phyloP scores from a whole-genome alignment of 2,329 filamentous ascomycete species.

The Calonectria naviculata region DNA sequence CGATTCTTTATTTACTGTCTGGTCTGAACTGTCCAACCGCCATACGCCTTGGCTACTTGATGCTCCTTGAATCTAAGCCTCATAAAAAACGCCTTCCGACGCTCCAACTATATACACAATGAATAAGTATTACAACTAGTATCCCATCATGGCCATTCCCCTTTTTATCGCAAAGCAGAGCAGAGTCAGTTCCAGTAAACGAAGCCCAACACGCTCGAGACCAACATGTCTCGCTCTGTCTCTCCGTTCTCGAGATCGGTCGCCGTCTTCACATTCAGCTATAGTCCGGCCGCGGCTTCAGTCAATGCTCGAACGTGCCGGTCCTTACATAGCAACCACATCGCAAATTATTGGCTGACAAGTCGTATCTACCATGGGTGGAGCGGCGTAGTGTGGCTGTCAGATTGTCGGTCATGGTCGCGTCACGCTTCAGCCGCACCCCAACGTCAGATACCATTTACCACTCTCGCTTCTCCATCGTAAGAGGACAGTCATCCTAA shows the following conservation, averaged over 20 bases:
- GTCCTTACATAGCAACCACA: neutral
- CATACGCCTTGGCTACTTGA: slow-evolving; percentile 29
- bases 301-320: neutral
- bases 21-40: slow-evolving; percentile 36
- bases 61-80: slow-evolving; percentile 33
- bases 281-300: neutral
- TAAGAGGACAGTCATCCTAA: slow-evolving; percentile 86
- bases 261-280: neutral
- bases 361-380: neutral
- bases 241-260: neutral
- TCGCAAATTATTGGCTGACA: neutral
- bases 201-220: slow-evolving; percentile 5
- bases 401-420: slow-evolving; percentile 5
- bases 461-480: slow-evolving; percentile 70
- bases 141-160: slow-evolving; percentile 22
- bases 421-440: slow-evolving; percentile 19
- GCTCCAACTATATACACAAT: slow-evolving; percentile 40
- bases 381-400: neutral
- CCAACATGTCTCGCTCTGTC: neutral
- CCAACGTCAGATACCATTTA: slow-evolving; percentile 39
- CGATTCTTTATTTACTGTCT: slow-evolving; percentile 30
- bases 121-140: slow-evolving; percentile 45
- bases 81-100: slow-evolving; percentile 30
- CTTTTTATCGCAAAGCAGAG: neutral
- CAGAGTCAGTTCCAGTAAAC: neutral